These are phyloP conservation scores for Lophiostoma macrostomum DNA, from an alignment of 495 filamentous ascomycete genomes.

Conservation along the genomic window DNA sequence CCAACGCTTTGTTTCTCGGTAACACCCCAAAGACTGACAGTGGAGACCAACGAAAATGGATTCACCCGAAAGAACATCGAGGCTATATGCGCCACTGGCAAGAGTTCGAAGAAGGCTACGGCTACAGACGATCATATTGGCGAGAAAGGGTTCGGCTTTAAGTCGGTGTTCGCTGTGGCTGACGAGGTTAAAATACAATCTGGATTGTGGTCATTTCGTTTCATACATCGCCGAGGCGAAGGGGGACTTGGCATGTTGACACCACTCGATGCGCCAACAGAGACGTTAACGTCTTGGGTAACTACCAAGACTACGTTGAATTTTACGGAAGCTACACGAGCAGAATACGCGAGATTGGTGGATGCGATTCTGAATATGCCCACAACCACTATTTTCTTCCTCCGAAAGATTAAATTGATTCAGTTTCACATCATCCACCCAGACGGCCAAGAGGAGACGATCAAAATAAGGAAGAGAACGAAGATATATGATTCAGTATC, in stretches of 20 bases:
- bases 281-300: background rate
- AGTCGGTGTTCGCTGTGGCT: conserved; percentile 51
- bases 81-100: conserved; percentile 42
- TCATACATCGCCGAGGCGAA: conserved; percentile 33
- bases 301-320: conserved; percentile 10
- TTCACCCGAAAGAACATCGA: conserved; percentile 42
- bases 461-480: background rate
- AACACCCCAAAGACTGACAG: conserved; percentile 30
- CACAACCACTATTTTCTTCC: conserved; percentile 1
- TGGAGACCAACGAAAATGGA: conserved; percentile 48
- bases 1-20: conserved; percentile 27
- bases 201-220: conserved; percentile 47
- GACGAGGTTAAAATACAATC: conserved; percentile 51
- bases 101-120: conserved; percentile 42
- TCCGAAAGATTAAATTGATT: background rate
- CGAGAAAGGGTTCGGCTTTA: conserved; percentile 54
- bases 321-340: background rate
- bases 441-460: background rate
- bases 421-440: background rate
- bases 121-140: conserved; percentile 46
- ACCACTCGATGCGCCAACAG: conserved; percentile 17
- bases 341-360: background rate
- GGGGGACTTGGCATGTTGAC: conserved; percentile 37
- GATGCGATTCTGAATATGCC: background rate
- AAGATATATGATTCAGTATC: too few species aligned